These are phyloP conservation scores for Leucogyrophana mollusca DNA, from an alignment of 768 basidiomycete species.

Conservation along the genomic window DNA sequence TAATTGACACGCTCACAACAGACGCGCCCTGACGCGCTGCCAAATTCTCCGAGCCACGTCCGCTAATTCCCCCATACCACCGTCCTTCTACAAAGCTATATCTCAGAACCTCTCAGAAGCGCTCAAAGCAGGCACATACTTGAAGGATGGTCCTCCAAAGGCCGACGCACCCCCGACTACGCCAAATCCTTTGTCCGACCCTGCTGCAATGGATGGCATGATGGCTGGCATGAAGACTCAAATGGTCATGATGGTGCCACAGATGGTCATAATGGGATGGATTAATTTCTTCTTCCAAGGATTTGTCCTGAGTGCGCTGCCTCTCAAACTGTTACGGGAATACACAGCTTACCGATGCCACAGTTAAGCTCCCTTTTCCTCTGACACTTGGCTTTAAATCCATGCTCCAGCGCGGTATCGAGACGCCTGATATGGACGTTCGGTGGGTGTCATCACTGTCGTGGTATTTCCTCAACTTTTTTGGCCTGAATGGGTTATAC, in stretches of 20 bases:
- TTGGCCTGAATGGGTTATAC: slow-evolving; percentile 95
- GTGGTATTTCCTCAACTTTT: slow-evolving; percentile 99
- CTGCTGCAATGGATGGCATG: slow-evolving; percentile 94
- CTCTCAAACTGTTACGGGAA: slow-evolving; percentile 1
- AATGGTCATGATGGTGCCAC: slow-evolving; percentile 98
- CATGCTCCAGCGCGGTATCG: slow-evolving; percentile 95
- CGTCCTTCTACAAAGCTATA: slow-evolving; percentile 68
- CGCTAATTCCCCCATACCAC: slow-evolving; percentile 78
- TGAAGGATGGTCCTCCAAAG: slow-evolving; percentile 81
- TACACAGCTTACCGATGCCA: slow-evolving; percentile 3
- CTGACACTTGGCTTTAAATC: slow-evolving; percentile 96
- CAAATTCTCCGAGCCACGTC: slow-evolving; percentile 83
- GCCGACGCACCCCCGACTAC: slow-evolving; percentile 57
- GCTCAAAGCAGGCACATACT: slow-evolving; percentile 73
- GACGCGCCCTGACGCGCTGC: slow-evolving; percentile 78
- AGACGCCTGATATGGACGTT: slow-evolving; percentile 96
- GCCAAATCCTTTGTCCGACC: slow-evolving; percentile 86
- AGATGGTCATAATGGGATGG: slow-evolving; percentile 99
- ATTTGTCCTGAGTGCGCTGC: slow-evolving; percentile 88
- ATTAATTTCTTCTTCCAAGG: slow-evolving; percentile 99
- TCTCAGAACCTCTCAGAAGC: slow-evolving; percentile 72
- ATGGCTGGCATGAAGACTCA: slow-evolving; percentile 99
- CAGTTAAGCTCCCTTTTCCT: slow-evolving; percentile 96
- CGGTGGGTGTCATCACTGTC: slow-evolving; percentile 98
- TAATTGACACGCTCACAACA: slow-evolving; percentile 19